Evolutionary conservation across 805 yeast genomes (phyloP), one percentile per base, ranked within the genome.

Genomic region (Jamesozyma rosinii): DNA sequence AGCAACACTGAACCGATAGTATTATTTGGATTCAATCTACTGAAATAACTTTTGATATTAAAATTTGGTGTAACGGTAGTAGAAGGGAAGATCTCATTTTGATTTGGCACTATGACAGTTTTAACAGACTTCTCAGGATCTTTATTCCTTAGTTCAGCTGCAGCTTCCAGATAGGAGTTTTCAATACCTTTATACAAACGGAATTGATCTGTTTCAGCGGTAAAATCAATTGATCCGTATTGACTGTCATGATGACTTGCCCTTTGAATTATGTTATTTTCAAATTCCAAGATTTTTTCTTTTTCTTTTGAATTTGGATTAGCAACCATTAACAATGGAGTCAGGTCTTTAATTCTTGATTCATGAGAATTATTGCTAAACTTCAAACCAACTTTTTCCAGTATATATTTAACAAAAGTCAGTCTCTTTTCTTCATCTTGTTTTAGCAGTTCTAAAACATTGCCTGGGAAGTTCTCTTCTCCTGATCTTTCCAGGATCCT

Each of bases 51-150:
- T 8, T 57, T 50, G 55, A 81, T 72, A 53, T 83, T 77, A 65
- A 90, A 90, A 59, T 77, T 79, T 0, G 96, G 90, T 0, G 95
- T 82, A 11, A 68, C 55, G 39, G 67, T 69, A 6, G 66, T 45
- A 6, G 70, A 70, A 1, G 95, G 89, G 1, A 66, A 42, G 0
- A 54, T 55, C 5, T 70, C 70, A 14, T 57, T 59, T 3, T 76
- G 67, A 43, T 70, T 69, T 2, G 64, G 59, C 6, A 61, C 30
- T 2, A 63, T 43, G 3, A 87, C 55, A 34, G 79, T 76, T 55
- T 83, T 82, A 17, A 72, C 48, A 0, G 75, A 77, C 1, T 70
- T 64, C 40, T 75, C 75, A 3, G 82, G 76, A 44, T 81, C 86
- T 40, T 72, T 74, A 24, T 48, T 50, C 1, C 38, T 42, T 15